Conservation (phyloP, 75 land plant genomes). For the Pinus albicaulis region DNA sequence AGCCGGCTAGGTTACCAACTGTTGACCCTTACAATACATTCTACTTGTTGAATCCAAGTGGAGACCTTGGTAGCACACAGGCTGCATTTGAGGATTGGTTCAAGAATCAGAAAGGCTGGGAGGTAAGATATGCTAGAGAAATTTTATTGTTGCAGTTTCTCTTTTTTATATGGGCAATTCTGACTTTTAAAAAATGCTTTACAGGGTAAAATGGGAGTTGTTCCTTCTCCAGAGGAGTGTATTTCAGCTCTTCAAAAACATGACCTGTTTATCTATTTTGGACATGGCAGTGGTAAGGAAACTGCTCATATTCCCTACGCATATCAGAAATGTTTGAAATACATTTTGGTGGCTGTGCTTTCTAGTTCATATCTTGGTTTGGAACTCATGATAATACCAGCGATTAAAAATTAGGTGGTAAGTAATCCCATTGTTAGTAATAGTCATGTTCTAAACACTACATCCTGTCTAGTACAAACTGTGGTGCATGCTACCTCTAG, state of each 20-base stretch:
- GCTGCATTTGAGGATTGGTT: conserved; percentile 94
- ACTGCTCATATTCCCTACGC: too few relatives aligned
- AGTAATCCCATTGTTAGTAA: too few relatives aligned
- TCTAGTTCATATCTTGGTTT: too few relatives aligned
- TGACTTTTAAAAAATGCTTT: not conserved
- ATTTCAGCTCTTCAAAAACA: conserved; percentile 62
- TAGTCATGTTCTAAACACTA: too few relatives aligned
- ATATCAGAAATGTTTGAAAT: too few relatives aligned
- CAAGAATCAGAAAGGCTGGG: conserved; percentile 57
- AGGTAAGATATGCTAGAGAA: conserved; percentile 33
- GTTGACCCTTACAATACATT: conserved; percentile 76
- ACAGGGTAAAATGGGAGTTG: conserved; percentile 78
- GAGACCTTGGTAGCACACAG: conserved; percentile 77
- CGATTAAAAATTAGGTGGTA: too few relatives aligned
- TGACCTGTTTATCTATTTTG: conserved; percentile 85
- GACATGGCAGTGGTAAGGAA: conserved; percentile 93
- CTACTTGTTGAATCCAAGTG: conserved; percentile 88
- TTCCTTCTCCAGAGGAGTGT: conserved; percentile 75
- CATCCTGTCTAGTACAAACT: too few relatives aligned
- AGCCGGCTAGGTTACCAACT: conserved; percentile 30
- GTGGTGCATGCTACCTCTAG: too few relatives aligned
- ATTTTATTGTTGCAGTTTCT: not conserved
- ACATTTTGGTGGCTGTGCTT: too few relatives aligned
- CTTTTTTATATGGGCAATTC: not conserved
- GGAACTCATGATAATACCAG: too few relatives aligned